Evolutionary conservation across 2,329 filamentous ascomycete species (phyloP).

Genomic region (Myriosclerotinia scirpicola): DNA sequence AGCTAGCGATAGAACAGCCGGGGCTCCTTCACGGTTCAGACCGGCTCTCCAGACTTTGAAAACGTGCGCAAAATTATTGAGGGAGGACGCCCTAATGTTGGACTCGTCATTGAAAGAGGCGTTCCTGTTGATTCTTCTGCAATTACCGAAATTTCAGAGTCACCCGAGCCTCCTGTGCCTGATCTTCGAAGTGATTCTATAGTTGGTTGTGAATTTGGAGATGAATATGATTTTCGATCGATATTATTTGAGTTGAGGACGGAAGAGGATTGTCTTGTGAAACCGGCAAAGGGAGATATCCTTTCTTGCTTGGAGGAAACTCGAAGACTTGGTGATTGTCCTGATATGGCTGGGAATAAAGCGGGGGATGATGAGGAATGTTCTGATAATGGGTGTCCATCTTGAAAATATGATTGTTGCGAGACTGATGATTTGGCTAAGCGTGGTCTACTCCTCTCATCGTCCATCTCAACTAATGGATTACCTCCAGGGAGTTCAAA

Average conservation of each 20-base stretch:
- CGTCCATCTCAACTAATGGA: conserved; percentile 10
- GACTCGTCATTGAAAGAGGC: not conserved
- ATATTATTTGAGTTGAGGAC: not conserved
- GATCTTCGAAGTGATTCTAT: not conserved
- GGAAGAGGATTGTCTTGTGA: not conserved
- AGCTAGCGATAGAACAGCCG: not conserved
- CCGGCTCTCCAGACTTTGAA: not conserved
- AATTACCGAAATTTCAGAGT: not conserved
- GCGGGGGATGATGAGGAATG: not conserved
- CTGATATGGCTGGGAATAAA: not conserved
- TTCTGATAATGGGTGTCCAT: not conserved
- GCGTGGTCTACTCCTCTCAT: not conserved
- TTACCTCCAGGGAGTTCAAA: conserved; percentile 10
- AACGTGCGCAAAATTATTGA: conserved; percentile 3
- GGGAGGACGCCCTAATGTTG: not conserved
- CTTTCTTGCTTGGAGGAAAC: not conserved
- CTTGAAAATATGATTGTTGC: not conserved
- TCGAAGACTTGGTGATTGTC: not conserved
- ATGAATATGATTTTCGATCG: not conserved
- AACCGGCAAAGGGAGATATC: conserved; percentile 1
- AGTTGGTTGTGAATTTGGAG: not conserved
- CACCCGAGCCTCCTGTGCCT: not conserved
- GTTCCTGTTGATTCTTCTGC: conserved; percentile 1
- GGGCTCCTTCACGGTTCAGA: not conserved
- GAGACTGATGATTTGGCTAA: not conserved